Evolutionary conservation across 768 basidiomycete species (phyloP), one percentile per base, ranked within the genome.

Genomic region (Tricholoma flavovirens): DNA sequence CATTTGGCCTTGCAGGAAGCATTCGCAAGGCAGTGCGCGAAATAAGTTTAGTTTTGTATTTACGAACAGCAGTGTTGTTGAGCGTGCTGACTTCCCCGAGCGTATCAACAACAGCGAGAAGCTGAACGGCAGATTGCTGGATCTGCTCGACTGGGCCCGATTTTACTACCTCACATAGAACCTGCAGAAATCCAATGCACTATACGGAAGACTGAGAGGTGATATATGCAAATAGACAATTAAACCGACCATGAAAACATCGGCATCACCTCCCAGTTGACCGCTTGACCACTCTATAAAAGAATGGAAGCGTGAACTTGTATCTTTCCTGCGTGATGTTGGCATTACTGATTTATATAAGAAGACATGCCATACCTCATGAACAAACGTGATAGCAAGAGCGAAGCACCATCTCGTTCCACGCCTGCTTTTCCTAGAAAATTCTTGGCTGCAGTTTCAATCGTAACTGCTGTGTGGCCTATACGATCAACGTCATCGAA

Each of bases 371-470:
- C 82, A 40, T 69, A 88, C 86, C 95, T 84, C 62, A 83, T 84
- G 66, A 90, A 97, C 29, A 95, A 73, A 36, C 86, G 79, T 2
- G 93, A 84, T 5, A 98, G 77, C n/a, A 96, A 72, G 9, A 91
- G 67, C 0, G 88, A 87, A 29, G 92, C 90, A 30, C 82, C 87
- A 42, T 93, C 90, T 6, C 93, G 81, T 65, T 97, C 95, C 55
- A 95, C 74, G 0, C 96, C 94, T 11, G 91, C 83, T 42, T 77
- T 82, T 4, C 68, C 68, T 8, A 95, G 74, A 62, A 83, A 80
- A 4, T 62, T 62, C 62, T 80, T 87, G 0, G 82, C 87, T 3
- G 84, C 66, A 1, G 63, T 59, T 60, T 94, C 86, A 2, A 95
- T 71, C 4, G 67, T 67, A 15, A 64, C 60, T 0, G 84, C 83